Evolutionary conservation across 2,329 filamentous ascomycete genomes (phyloP).

Genomic region (Colletotrichum sansevieriae): DNA sequence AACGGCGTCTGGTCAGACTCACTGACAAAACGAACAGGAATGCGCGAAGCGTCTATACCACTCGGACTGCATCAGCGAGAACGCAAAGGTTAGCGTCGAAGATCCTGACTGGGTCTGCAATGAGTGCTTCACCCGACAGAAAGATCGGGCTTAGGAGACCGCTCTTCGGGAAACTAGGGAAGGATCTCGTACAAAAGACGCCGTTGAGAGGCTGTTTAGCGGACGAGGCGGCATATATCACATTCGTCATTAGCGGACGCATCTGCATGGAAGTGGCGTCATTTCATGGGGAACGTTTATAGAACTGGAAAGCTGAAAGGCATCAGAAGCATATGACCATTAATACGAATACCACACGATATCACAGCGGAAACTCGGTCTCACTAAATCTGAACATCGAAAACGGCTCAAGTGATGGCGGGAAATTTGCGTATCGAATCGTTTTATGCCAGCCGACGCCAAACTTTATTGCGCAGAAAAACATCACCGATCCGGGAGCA

Average conservation of each 20-base stretch:
- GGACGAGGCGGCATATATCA: not conserved
- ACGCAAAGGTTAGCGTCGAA: constrained; percentile 47
- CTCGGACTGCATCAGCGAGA: constrained; percentile 56
- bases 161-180: not conserved
- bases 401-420: not conserved
- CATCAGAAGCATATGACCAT: constrained; percentile 10
- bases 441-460: constrained; percentile 28
- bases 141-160: constrained; percentile 19
- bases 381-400: not conserved
- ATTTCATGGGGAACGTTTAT: constrained; percentile 16
- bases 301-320: constrained; percentile 12
- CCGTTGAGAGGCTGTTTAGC: not conserved
- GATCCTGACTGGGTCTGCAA: constrained; percentile 49
- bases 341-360: constrained; percentile 13
- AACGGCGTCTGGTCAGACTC: too few species aligned
- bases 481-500: not conserved
- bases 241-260: constrained; percentile 25
- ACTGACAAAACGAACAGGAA: constrained; percentile 48
- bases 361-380: not conserved
- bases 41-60: constrained; percentile 63
- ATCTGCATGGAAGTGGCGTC: constrained; percentile 32
- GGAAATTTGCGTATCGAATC: not conserved
- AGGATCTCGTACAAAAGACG: constrained; percentile 4
- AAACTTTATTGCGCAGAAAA: constrained; percentile 31
- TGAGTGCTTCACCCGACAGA: constrained; percentile 18